phyloP scores from a whole-genome alignment of 164 flowering plant genomes.

The Macadamia tetraphylla region DNA sequence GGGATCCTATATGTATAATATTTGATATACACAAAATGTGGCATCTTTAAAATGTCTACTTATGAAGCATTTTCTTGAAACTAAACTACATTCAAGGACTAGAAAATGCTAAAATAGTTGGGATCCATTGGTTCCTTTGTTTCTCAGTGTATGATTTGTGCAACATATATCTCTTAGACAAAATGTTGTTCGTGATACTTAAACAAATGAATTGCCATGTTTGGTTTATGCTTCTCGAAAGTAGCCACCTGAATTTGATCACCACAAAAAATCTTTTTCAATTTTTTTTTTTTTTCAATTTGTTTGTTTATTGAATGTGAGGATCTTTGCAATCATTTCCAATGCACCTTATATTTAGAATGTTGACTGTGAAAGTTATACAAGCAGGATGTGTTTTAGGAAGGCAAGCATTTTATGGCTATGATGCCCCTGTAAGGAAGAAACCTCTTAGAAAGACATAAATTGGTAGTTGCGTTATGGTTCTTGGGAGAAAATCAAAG shows the following conservation, averaged over 20 bases:
- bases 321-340: conserved; percentile 71
- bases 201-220: conserved; percentile 64
- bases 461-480: conserved; percentile 50
- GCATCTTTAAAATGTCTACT: no score
- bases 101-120: conserved; percentile 31
- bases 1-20: no score
- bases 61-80: no score
- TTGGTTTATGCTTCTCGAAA: conserved; percentile 79
- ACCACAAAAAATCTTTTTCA: conserved; percentile 54
- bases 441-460: conserved; percentile 25
- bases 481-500: conserved; percentile 27
- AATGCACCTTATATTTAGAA: conserved; percentile 78
- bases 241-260: conserved; percentile 75
- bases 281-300: conserved; percentile 5
- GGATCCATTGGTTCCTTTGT: not conserved
- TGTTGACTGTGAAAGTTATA: conserved; percentile 82
- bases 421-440: conserved; percentile 47
- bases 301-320: not conserved
- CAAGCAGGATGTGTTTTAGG: conserved; percentile 71
- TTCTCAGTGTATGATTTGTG: not conserved
- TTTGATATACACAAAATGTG: no score
- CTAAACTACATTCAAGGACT: no score
- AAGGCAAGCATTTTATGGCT: conserved; percentile 72
- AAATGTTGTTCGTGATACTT: conserved; percentile 47
- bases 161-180: conserved; percentile 65